Evolutionary conservation across 192 early-diverging fungal species (phyloP).

Genomic region (Podila verticillata): DNA sequence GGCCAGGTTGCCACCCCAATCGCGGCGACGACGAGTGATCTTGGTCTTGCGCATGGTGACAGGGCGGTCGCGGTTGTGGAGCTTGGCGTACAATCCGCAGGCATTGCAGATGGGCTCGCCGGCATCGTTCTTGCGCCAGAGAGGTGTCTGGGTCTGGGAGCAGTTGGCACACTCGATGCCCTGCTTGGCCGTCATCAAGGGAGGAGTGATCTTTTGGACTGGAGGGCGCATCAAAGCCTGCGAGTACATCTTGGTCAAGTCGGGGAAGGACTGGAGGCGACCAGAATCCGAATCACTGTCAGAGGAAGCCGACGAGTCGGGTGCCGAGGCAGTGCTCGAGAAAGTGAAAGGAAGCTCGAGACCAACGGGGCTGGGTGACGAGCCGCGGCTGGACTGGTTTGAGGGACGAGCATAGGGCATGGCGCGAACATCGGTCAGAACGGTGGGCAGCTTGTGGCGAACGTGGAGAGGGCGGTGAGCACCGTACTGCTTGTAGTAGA

Average conservation of each 20-base stretch:
- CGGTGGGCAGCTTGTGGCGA: slow-evolving; percentile 54
- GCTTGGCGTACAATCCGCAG: slow-evolving; percentile 90
- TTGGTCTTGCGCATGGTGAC: slow-evolving; percentile 79
- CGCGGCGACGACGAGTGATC: slow-evolving; percentile 66
- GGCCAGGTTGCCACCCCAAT: slow-evolving; percentile 57
- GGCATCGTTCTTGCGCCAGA: slow-evolving; percentile 81
- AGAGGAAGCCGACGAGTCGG: slow-evolving; percentile 14
- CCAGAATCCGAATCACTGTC: slow-evolving; percentile 32
- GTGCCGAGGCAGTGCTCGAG: neutral
- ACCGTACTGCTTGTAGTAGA: slow-evolving; percentile 72
- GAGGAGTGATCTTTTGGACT: slow-evolving; percentile 14
- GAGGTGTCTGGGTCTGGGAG: slow-evolving; percentile 75
- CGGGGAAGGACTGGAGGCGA: slow-evolving; percentile 9
- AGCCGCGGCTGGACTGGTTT: slow-evolving; percentile 5
- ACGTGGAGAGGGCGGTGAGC: slow-evolving; percentile 65
- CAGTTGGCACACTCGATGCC: slow-evolving; percentile 71
- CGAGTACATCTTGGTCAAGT: slow-evolving; percentile 30
- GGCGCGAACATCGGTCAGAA: slow-evolving; percentile 27
- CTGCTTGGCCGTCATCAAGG: slow-evolving; percentile 45
- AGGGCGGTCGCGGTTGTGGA: slow-evolving; percentile 89
- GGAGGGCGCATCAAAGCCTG: slow-evolving; percentile 33
- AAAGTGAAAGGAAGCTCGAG: neutral
- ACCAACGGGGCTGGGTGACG: slow-evolving; percentile 10
- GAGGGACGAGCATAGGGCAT: slow-evolving; percentile 43
- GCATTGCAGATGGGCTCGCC: slow-evolving; percentile 85